phyloP scores from a whole-genome alignment of 768 basidiomycete genomes.

The Sistotremastrum suecicum region DNA sequence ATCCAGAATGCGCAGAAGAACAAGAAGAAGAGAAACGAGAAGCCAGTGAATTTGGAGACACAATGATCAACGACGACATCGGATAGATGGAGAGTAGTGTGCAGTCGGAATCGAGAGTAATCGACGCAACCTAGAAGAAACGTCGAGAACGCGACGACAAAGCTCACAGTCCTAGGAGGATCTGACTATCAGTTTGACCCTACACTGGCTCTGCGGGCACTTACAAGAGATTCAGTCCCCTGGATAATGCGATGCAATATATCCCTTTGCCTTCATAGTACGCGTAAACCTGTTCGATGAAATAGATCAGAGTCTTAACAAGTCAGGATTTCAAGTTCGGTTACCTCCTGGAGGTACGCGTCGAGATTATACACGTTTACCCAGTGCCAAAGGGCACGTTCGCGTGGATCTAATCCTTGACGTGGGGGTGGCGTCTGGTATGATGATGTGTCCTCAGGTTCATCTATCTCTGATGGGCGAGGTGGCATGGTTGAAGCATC shows the following conservation, averaged over 20 bases:
- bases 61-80: conserved; percentile 78
- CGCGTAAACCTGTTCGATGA: conserved; percentile 32
- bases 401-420: conserved; percentile 64
- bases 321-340: not conserved
- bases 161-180: conserved; percentile 73
- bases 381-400: conserved; percentile 96
- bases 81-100: conserved; percentile 52
- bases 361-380: conserved; percentile 98
- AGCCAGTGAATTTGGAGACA: conserved; percentile 72
- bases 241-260: conserved; percentile 82
- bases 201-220: conserved; percentile 18
- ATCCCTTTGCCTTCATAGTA: conserved; percentile 98
- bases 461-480: conserved; percentile 48
- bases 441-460: conserved; percentile 17
- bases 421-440: conserved; percentile 18
- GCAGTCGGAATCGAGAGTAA: conserved; percentile 63
- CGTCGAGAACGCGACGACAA: conserved; percentile 96
- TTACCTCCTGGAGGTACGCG: conserved; percentile 81
- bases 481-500: conserved; percentile 37
- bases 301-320: not conserved
- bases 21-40: conserved; percentile 71
- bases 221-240: conserved; percentile 89
- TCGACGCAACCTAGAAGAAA: conserved; percentile 93
- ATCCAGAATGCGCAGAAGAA: conserved; percentile 78
- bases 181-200: conserved; percentile 7